phyloP scores from a whole-genome alignment of 2,329 filamentous ascomycete species.

The Diaporthe aspalathi region DNA sequence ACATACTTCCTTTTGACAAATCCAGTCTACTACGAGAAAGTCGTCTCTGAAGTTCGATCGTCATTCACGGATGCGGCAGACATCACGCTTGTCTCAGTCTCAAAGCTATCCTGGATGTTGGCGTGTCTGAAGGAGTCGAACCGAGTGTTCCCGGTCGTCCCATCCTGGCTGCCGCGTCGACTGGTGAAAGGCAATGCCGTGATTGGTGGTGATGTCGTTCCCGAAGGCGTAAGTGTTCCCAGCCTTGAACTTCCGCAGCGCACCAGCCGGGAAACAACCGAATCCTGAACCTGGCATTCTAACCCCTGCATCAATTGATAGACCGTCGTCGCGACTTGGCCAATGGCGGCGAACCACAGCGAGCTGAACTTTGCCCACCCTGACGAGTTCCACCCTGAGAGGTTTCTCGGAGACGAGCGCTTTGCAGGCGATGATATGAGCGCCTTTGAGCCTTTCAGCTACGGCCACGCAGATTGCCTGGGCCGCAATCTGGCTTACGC shows the following conservation, averaged over 20 bases:
- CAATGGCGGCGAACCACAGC: neutral
- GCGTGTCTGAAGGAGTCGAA: neutral
- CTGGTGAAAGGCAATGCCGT: neutral
- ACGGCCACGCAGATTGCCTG: neutral
- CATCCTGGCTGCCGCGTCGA: neutral
- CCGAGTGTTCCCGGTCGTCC: neutral
- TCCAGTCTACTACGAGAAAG: neutral
- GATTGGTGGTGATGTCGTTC: neutral
- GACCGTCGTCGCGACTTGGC: neutral
- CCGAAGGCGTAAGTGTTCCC: neutral
- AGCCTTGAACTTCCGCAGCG: no score
- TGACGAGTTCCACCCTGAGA: neutral
- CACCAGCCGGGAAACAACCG: no score
- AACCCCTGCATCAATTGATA: no score
- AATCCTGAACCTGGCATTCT: no score
- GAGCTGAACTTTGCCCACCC: neutral
- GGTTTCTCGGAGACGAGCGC: neutral
- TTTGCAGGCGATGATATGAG: slow-evolving; percentile 3
- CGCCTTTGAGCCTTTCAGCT: neutral
- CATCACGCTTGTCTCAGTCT: neutral
- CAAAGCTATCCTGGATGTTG: neutral
- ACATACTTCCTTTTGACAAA: neutral
- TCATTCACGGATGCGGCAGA: neutral
- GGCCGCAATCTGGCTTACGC: slow-evolving; percentile 19
- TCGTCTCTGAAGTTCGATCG: neutral